Percentiles rank a stretch among this genome's conserved stretches.
These are phyloP conservation scores for Acmispon strigosus DNA, from an alignment of 306 rosid genomes.

Conservation along the genomic window DNA sequence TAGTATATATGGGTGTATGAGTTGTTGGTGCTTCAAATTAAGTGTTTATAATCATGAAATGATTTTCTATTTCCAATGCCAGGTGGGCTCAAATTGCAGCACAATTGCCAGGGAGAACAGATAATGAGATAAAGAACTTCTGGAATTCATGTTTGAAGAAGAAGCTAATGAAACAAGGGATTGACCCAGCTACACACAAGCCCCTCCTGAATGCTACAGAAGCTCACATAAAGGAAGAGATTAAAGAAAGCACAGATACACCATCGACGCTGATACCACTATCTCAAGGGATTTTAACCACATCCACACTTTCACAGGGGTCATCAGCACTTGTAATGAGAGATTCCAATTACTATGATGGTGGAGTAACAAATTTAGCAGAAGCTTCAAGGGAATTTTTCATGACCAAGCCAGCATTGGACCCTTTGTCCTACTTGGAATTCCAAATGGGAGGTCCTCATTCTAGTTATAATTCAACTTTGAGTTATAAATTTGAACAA, in stretches of 20 bases:
- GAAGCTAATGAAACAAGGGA: constrained; percentile 89
- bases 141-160: constrained; percentile 94
- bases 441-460: constrained; percentile 34
- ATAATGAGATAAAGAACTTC: constrained; percentile 85
- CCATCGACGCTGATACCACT: constrained; percentile 20
- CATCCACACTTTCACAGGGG: constrained; percentile 19
- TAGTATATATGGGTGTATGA: too few species aligned
- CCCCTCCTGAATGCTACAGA: constrained; percentile 27
- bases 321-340: constrained; percentile 39
- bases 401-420: constrained; percentile 29
- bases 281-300: constrained; percentile 12
- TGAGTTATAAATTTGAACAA: background rate
- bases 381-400: constrained; percentile 33
- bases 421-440: constrained; percentile 54
- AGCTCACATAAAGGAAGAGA: constrained; percentile 26
- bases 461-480: constrained; percentile 19
- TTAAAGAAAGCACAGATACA: constrained; percentile 25
- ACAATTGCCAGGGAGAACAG: constrained; percentile 90
- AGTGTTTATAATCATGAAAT: background rate
- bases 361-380: constrained; percentile 5
- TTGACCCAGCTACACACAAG: constrained; percentile 88
- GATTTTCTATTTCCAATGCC: background rate
- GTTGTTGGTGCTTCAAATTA: background rate
- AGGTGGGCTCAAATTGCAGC: constrained; percentile 99
- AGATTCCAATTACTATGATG: constrained; percentile 36